phyloP scores from a whole-genome alignment of 2,329 filamentous ascomycete genomes.

The Arthroderma sp. region DNA sequence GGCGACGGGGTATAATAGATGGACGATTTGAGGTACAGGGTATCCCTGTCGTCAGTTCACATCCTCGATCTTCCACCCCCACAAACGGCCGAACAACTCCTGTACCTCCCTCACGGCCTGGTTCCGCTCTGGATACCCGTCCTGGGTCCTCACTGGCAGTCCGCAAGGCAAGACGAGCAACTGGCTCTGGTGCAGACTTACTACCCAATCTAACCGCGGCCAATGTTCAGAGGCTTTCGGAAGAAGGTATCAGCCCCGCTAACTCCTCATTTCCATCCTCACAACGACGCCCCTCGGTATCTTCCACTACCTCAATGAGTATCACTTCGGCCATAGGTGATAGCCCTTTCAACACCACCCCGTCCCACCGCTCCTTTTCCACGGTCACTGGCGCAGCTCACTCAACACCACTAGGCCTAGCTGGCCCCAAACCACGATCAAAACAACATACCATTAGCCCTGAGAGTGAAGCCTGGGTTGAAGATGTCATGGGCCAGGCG shows the following conservation, averaged over 20 bases:
- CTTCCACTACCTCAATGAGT: slow-evolving; percentile 28
- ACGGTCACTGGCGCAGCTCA: slow-evolving; percentile 11
- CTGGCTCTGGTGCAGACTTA: slow-evolving; percentile 24
- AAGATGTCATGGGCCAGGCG: slow-evolving; percentile 36
- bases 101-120: slow-evolving; percentile 22
- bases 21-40: slow-evolving; percentile 46
- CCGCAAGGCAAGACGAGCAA: slow-evolving; percentile 28
- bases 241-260: slow-evolving; percentile 16
- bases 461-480: slow-evolving; percentile 38
- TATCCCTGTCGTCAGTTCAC: slow-evolving; percentile 16
- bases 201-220: slow-evolving; percentile 20
- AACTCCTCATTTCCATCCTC: slow-evolving; percentile 21
- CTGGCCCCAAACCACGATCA: slow-evolving; percentile 32
- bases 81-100: slow-evolving; percentile 24
- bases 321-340: slow-evolving; percentile 22
- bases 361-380: slow-evolving; percentile 16
- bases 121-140: slow-evolving; percentile 26
- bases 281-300: slow-evolving; percentile 28
- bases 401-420: slow-evolving; percentile 33
- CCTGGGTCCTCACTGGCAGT: slow-evolving; percentile 30
- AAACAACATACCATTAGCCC: slow-evolving; percentile 33
- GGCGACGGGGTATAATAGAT: slow-evolving; percentile 52
- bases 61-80: slow-evolving; percentile 7
- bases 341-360: slow-evolving; percentile 18
- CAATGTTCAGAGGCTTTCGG: slow-evolving; percentile 21